A percentile compares a stretch with the other conserved stretches of the same genome.
Conservation (phyloP, 2,329 filamentous ascomycete genomes). For the Diaporthe velutina region DNA sequence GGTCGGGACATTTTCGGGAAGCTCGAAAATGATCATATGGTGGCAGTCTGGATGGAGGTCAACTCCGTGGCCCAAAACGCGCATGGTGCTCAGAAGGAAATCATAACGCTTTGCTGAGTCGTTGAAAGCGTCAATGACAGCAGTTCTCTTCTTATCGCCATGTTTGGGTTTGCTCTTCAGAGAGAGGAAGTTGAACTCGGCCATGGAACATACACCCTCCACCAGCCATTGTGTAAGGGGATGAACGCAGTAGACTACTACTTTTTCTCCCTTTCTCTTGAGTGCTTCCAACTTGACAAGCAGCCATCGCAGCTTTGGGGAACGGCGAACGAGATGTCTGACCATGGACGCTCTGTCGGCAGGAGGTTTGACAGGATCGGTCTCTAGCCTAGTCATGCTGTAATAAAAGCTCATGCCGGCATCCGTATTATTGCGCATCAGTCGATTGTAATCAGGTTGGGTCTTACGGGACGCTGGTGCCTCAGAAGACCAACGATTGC, state of each 20-base stretch:
- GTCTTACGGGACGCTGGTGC: too few relatives aligned
- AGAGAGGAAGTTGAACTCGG: slow-evolving; percentile 21
- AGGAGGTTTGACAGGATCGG: slow-evolving; percentile 1
- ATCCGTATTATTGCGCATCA: background rate
- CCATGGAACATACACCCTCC: slow-evolving; percentile 19
- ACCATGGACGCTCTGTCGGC: background rate
- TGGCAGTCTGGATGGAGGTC: slow-evolving; percentile 19
- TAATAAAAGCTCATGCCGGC: slow-evolving; percentile 29
- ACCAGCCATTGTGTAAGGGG: slow-evolving; percentile 23
- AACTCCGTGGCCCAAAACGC: slow-evolving; percentile 5
- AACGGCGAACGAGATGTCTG: background rate
- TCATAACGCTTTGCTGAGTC: background rate
- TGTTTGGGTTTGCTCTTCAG: slow-evolving; percentile 3
- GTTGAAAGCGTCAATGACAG: background rate
- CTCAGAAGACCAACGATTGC: too few relatives aligned
- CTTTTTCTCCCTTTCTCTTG: slow-evolving; percentile 18
- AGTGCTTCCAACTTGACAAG: background rate
- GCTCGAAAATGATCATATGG: slow-evolving; percentile 24
- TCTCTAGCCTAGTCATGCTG: background rate
- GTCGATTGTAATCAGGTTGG: background rate
- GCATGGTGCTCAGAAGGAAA: background rate
- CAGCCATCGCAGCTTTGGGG: slow-evolving; percentile 14
- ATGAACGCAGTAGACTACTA: slow-evolving; percentile 7
- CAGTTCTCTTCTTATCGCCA: background rate
- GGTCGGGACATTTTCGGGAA: background rate